A percentile compares a stretch with the other conserved stretches of the same genome.
These are phyloP conservation scores for Ganoderma lucidum DNA, from an alignment of 1,284 basidiomycete species.

Conservation along the genomic window DNA sequence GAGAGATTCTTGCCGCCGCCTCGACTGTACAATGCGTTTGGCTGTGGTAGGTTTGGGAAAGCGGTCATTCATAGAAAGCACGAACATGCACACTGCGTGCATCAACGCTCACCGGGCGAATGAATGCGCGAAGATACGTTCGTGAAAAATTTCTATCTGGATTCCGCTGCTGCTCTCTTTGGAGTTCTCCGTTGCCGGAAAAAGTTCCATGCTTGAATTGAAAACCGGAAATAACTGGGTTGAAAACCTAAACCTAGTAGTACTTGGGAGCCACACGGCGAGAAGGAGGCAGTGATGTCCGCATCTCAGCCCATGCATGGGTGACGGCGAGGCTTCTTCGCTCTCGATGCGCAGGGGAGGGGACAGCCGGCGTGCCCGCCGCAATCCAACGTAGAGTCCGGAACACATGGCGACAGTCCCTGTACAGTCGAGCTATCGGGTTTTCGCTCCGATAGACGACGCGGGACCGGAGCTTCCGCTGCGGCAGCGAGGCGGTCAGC, in stretches of 20 bases:
- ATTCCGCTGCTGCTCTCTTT: background rate
- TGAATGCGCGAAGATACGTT: background rate
- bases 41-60: background rate
- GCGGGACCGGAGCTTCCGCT: constrained; percentile 17
- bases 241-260: background rate
- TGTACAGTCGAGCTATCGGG: background rate
- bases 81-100: background rate
- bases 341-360: background rate
- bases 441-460: constrained; percentile 9
- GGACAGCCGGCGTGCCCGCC: background rate
- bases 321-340: background rate
- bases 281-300: background rate
- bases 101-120: background rate
- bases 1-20: background rate
- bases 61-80: background rate
- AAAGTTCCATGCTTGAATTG: background rate
- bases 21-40: background rate
- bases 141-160: background rate
- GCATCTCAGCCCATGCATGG: background rate
- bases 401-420: constrained; percentile 7
- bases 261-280: background rate
- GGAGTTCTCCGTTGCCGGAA: background rate
- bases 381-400: background rate
- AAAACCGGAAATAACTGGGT: background rate
- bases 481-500: constrained; percentile 9